Conservation (phyloP, 2,329 filamentous ascomycete genomes). For the Fonsecaea multimorphosa region DNA sequence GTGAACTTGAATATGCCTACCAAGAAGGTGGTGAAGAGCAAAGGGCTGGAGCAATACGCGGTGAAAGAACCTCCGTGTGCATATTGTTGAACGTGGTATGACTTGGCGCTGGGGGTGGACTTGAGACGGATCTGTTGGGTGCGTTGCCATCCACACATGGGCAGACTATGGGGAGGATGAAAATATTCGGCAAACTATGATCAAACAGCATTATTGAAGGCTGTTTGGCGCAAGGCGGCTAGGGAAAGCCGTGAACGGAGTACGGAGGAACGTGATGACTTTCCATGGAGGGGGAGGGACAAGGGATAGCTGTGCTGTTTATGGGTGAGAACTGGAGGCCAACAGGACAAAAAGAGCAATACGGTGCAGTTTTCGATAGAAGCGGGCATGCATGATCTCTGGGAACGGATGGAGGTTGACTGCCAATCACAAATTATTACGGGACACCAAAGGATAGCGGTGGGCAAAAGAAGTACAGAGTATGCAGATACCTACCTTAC, state of each 20-base stretch:
- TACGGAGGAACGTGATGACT: neutral
- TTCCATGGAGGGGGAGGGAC: neutral
- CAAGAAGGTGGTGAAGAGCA: constrained; percentile 33
- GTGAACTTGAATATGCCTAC: constrained; percentile 5
- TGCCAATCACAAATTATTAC: neutral
- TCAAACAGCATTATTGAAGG: neutral
- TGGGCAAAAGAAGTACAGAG: neutral
- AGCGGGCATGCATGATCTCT: neutral
- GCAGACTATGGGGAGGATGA: neutral
- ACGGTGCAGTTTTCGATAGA: neutral
- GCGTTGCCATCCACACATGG: neutral
- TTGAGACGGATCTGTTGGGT: neutral
- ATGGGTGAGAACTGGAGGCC: neutral
- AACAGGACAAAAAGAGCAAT: neutral
- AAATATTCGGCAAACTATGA: neutral
- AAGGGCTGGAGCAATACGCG: constrained; percentile 35
- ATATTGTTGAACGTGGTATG: constrained; percentile 17
- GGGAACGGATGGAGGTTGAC: neutral
- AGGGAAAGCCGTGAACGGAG: neutral
- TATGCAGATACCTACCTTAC: neutral
- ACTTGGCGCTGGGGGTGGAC: neutral
- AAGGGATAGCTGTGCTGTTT: too few relatives aligned
- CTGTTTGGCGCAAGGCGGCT: neutral
- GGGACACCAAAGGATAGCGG: neutral
- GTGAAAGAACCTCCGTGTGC: constrained; percentile 22